Evolutionary conservation across 2,329 filamentous ascomycete genomes (phyloP), one percentile per base, ranked within the genome.

Genomic region (Sphaerulina populicola): DNA sequence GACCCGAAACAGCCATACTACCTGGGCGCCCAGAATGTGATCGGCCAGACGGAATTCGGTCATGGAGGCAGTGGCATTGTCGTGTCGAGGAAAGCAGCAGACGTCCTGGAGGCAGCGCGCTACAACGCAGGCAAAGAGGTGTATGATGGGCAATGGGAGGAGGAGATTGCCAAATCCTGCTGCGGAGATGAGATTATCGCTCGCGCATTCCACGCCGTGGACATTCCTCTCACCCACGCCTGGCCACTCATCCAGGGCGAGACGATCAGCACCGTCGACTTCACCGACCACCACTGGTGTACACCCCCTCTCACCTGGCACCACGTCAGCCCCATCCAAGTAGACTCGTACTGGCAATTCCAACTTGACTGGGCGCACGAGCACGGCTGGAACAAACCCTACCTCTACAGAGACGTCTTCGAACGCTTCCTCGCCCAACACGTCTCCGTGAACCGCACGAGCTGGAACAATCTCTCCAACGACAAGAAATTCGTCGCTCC

Each of bases 171-270:
- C 35, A 57, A 67, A 7, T 76, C 80, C 51, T 78, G 74, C 60
- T 79, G 76, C 51, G 77, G 77, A n/a, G 76, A 79, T 51, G 75
- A 73, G 37, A 69, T 79, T 7, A 59, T 78, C 9, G 76, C 76
- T 0, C 75, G 71, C 63, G 73, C 71, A 4, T 60, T 79, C 47
- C 68, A 68, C 53, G 68, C 74, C 31, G 70, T 68, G 31, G 71
- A 70, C 1, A 68, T 79, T 8, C 61, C 66, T 3, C 54, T 79
- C 52, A 72, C 69, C 18, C 62, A 64, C 7, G 67, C 69, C 0
- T 74, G 69, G 63, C 72, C 73, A 1, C 59, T 73, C 11, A 67
- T 75, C 6, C 72, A 75, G 55, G 66, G 70, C 48, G 72, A 75
- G 55, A 70, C 65, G 5, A 68, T 71, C 4, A 57, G 58, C 33